Evolutionary conservation across 2,329 filamentous ascomycete species (phyloP).

Genomic region (Ustilaginoidea virens): DNA sequence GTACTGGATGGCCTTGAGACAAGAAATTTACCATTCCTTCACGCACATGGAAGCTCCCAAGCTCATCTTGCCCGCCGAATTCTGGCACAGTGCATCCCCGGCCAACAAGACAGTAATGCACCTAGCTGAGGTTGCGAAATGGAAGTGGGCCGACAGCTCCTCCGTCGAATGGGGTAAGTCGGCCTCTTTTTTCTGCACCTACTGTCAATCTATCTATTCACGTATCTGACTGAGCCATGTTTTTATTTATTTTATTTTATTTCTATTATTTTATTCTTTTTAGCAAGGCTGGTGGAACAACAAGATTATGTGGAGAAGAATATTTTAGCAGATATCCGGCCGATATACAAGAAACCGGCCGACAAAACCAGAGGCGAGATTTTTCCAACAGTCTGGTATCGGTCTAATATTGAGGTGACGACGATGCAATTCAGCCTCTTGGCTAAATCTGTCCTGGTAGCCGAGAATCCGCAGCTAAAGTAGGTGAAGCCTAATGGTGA

Average conservation of each 20-base stretch:
- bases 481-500: constrained; percentile 7
- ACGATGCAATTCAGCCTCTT: constrained; percentile 24
- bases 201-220: neutral
- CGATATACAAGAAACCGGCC: constrained; percentile 17
- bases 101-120: constrained; percentile 26
- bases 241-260: too few species aligned
- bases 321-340: constrained; percentile 16
- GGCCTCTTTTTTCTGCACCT: neutral
- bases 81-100: constrained; percentile 18
- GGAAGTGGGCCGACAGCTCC: constrained; percentile 22
- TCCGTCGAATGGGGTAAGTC: constrained; percentile 22
- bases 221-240: constrained; percentile 1
- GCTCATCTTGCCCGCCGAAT: constrained; percentile 18
- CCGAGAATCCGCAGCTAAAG: constrained; percentile 22
- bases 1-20: constrained; percentile 25
- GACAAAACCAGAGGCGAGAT: constrained; percentile 22
- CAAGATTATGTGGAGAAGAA: constrained; percentile 19
- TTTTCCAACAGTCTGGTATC: constrained; percentile 24
- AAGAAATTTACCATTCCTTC: constrained; percentile 26
- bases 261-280: too few species aligned
- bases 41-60: constrained; percentile 22
- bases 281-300: constrained; percentile 20
- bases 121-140: constrained; percentile 24
- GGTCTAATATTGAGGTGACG: constrained; percentile 23
- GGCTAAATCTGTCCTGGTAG: constrained; percentile 22